These are phyloP conservation scores for Aspergillus niger DNA, from an alignment of 2,329 filamentous ascomycete genomes.

Conservation along the genomic window DNA sequence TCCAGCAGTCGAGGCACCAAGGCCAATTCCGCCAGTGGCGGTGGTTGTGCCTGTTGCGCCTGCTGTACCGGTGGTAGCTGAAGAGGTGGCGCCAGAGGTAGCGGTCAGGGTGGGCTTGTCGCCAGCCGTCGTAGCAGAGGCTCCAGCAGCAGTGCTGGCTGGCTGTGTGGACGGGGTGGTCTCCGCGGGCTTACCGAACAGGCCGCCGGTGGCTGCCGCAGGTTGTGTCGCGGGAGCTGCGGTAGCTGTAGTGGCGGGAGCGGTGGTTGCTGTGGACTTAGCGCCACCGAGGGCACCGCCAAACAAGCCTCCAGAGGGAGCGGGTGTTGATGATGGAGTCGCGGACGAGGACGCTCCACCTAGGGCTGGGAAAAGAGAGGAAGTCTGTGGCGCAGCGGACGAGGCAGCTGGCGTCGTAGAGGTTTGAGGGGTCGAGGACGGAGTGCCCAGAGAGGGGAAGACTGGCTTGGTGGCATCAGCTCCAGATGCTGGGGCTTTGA, in stretches of 20 bases:
- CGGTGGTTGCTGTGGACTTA: slow-evolving; percentile 27
- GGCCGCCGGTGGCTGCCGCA: slow-evolving; percentile 22
- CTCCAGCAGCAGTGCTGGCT: slow-evolving; percentile 18
- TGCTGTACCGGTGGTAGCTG: slow-evolving; percentile 36
- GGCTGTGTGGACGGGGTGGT: slow-evolving; percentile 28
- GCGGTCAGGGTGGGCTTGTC: slow-evolving; percentile 29
- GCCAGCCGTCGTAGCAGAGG: slow-evolving; percentile 24
- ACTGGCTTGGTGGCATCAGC: slow-evolving; percentile 29
- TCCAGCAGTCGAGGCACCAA: slow-evolving; percentile 76
- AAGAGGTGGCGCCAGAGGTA: slow-evolving; percentile 34
- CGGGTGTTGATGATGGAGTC: slow-evolving; percentile 33
- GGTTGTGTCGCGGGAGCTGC: slow-evolving; percentile 26
- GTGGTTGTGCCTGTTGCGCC: slow-evolving; percentile 36
- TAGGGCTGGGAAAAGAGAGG: slow-evolving; percentile 30
- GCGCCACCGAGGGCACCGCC: slow-evolving; percentile 29
- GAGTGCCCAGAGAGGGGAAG: slow-evolving; percentile 26
- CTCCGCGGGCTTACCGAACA: slow-evolving; percentile 31
- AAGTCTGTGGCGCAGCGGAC: slow-evolving; percentile 36
- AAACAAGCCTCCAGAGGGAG: slow-evolving; percentile 32
- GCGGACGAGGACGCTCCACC: slow-evolving; percentile 34
- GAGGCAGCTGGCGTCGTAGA: slow-evolving; percentile 31
- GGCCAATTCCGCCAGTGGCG: slow-evolving; percentile 32
- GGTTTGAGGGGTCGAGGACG: slow-evolving; percentile 24
- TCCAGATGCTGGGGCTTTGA: slow-evolving; percentile 30
- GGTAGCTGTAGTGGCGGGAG: background rate